Base-by-base conservation (phyloP, 2,329 filamentous ascomycete species). In the Blumeriella jaapii region DNA sequence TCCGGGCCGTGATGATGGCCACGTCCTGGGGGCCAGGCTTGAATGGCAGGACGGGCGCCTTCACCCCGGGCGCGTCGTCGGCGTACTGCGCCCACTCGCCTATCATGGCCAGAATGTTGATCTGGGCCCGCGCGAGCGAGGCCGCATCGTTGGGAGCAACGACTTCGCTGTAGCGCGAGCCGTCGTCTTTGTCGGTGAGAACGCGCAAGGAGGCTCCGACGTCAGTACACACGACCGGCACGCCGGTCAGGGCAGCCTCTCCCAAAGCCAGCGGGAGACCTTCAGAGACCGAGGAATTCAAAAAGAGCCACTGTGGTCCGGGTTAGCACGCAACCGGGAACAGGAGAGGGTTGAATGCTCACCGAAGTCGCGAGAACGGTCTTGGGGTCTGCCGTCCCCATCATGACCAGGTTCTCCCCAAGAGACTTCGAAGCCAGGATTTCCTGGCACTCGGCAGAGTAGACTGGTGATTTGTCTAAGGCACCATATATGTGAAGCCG, bases 81-180 rank as follows among this genome's bases (percentile, higher is more conserved):
- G 70, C 68, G 49, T 71, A 77, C 31, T 68, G 58, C 34, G 64
- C 60, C 73, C 73, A 79, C 49, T 74, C 67, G 3, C 70, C 74
- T 1, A 76, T 57, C 60, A 79, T 66, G 5, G 65, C 71, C 9
- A 79, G 61, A 45, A 78, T 64, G 37, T 69, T 68, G 42, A 79
- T 68, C 47, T 79, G 74, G 0, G 74, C 74, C 15, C 67, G 61
- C 1, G 74, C 74, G 1, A 79, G 60, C 4, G 68, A 66, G 23
- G 64, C 63, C 3, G 73, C 65, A 50, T 79, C 74, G 46, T 78
- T 78, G 2, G 74, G 74, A 10, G 74, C 69, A 2, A 78, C 72
- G 4, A 78, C 69, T 38, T 71, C 73, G 42, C 70, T 73, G 57
- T 71, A 78, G 4, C 64, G 59, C 45, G 47, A 50, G 12, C 59